Base-by-base conservation (phyloP, 257 asterid species). In the Solanum appendiculatum region DNA sequence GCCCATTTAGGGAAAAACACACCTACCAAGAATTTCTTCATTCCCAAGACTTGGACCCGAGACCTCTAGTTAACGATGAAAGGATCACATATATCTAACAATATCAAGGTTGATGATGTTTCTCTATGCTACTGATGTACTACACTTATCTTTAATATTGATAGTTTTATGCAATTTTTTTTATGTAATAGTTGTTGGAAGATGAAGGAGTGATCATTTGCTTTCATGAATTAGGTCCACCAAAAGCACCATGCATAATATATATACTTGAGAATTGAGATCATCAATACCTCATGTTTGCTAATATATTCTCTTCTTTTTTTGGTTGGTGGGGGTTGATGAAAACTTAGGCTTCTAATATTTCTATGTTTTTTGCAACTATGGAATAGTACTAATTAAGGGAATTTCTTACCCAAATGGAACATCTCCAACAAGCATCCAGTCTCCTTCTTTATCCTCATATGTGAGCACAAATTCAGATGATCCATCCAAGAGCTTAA, bases 351-450 rank as follows among this genome's bases (percentile, higher is more conserved):
- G 7, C 42, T 8, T 68, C 12, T 64, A 12, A 64, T 27, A 27
- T 64, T 68, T 31, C 6, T 1, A 15, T 68, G 23, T 5, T 39
- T 39, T 39, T 77, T n/a, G n/a, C 84, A 42, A 77, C 63, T 3
- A 4, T 15, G 18, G 9, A 29, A 48, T 27, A 60, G 7, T n/a
- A 78, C 1, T 5, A 29, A 80, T 69, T 16, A 48, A 23, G 18
- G 85, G 25, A 78, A 23, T 48, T 8, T 72, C 90, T 12, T 93
- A 95, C 98, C 98, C 82, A 94, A 97, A 95, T 11, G 98, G 98
- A 87, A 95, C 98, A 77, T 95, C 98, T 70, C 98, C 98, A 2
- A 95, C 95, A 12, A 94, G 97, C 98, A 95, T 95, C 98, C 98
- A 95, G 21, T 95, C 98, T 21, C 98, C 98, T 88, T 95, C 98